Evolutionary conservation across 495 filamentous ascomycete genomes (phyloP), one percentile per base, ranked within the genome.

Genomic region (Astrothelium macrocarpum): DNA sequence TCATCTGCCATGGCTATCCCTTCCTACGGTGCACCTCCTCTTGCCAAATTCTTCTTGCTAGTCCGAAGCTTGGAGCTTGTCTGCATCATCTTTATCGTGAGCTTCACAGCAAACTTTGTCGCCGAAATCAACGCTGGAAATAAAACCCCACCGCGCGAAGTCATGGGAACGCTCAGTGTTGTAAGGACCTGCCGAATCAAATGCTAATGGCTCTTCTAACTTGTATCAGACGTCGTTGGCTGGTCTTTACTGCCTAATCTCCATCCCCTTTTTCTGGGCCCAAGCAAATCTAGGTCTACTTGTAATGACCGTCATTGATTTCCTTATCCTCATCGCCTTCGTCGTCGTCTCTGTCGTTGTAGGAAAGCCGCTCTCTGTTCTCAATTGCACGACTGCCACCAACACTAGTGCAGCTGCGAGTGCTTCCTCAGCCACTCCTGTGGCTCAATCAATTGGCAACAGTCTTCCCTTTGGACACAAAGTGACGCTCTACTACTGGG

Each of bases 101-200:
- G 90, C 60, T 83, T 96, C 66, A 85, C 83, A 1, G 82, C 90
- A 62, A 90, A 90, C 72, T 93, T 96, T 77, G 85, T 96, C 71
- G 82, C 84, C n/a, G 76, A 85, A 32, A 90, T 95, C 64, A 81
- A 91, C n/a, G 68, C 77, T 14, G 79, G 74, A 32, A 80, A 85
- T 56, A 79, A 82, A 42, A 79, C 81, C 7, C 84, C 88, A 0
- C 89, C 90, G 0, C 75, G 82, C 4, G 83, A 91, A 60, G 77
- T 97, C 9, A 82, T 96, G 18, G 90, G 87, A 25, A 87, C 88
- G 9, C 79, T 96, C 66, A 83, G 79, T 43, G 85, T 95, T 67
- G 90, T 95, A 85, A 42, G 90, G 80, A 32, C n/a, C 56, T 23
- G 34, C 12, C 43, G 43, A 46, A 2, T 45, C 7, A 28, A n/a